Evolutionary conservation across 2,329 filamentous ascomycete genomes (phyloP).

Genomic region (Drechslera avenae): DNA sequence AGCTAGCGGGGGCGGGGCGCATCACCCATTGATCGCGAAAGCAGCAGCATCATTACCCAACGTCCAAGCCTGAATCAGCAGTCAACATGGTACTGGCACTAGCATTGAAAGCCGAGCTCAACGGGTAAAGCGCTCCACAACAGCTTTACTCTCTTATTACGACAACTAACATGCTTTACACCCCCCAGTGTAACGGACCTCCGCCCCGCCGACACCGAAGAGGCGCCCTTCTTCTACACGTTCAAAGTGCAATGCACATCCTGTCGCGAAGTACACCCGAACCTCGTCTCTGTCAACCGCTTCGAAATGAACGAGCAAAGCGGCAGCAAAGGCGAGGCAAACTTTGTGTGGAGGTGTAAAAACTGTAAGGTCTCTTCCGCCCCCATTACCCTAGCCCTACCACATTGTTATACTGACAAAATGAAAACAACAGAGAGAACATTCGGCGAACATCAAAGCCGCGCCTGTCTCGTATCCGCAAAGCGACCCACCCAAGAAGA

Average conservation of each 20-base stretch:
- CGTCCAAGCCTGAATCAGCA: not conserved
- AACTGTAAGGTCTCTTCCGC: slow-evolving; percentile 78
- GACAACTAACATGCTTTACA: not conserved
- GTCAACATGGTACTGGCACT: slow-evolving; percentile 46
- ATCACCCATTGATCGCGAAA: slow-evolving; percentile 6
- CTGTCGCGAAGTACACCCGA: slow-evolving; percentile 87
- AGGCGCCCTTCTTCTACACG: slow-evolving; percentile 90
- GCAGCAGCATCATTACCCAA: not conserved
- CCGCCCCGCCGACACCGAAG: slow-evolving; percentile 78
- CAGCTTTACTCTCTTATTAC: not conserved
- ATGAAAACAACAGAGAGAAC: slow-evolving; percentile 67
- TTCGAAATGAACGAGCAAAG: slow-evolving; percentile 92
- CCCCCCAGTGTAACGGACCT: slow-evolving; percentile 82
- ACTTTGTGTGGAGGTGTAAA: slow-evolving; percentile 99
- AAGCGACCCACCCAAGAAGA: slow-evolving; percentile 71
- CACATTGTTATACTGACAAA: slow-evolving; percentile 4
- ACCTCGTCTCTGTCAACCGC: slow-evolving; percentile 82
- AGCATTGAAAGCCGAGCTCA: slow-evolving; percentile 47
- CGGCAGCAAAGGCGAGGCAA: slow-evolving; percentile 91
- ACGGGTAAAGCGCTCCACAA: slow-evolving; percentile 28
- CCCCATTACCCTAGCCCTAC: slow-evolving; percentile 2
- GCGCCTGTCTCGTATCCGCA: slow-evolving; percentile 74
- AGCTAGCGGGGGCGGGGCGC: slow-evolving; percentile 20
- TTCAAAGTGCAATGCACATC: slow-evolving; percentile 99
- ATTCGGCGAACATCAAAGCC: slow-evolving; percentile 81